These are phyloP conservation scores for Hanseniaspora guilliermondii DNA, from an alignment of 805 yeast genomes.

Conservation along the genomic window DNA sequence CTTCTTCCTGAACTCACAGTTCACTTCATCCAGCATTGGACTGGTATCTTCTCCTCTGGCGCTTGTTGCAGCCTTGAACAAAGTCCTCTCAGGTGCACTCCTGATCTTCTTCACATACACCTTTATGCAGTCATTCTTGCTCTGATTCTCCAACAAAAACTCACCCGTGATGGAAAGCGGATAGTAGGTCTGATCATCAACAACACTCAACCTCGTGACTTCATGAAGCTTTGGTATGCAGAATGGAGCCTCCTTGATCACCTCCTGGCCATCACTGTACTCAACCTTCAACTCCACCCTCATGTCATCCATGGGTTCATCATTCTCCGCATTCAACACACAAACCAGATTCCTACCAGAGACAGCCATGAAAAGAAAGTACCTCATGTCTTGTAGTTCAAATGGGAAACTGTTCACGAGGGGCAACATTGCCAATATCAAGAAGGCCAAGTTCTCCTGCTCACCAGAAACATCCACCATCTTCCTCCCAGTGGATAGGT, in stretches of 20 bases:
- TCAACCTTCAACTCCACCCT: neutral
- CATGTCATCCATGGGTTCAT: neutral
- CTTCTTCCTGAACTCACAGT: neutral
- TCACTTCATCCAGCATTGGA: neutral
- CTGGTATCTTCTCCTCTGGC: neutral
- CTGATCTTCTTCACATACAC: neutral
- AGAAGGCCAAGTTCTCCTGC: slow-evolving; percentile 29
- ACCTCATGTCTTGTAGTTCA: slow-evolving; percentile 73
- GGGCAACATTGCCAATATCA: slow-evolving; percentile 70
- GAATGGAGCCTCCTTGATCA: neutral
- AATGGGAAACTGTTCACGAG: slow-evolving; percentile 24
- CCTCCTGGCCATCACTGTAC: neutral
- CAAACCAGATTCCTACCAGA: slow-evolving; percentile 65
- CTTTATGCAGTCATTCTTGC: neutral
- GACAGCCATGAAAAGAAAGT: slow-evolving; percentile 79
- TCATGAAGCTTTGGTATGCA: neutral
- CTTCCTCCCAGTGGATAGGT: slow-evolving; percentile 86
- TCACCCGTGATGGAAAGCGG: neutral
- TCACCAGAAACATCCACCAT: slow-evolving; percentile 50
- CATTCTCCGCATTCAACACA: neutral
- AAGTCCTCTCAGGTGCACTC: neutral
- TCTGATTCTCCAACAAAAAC: neutral
- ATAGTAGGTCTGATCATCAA: neutral
- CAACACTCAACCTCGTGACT: neutral
- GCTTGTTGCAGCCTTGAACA: neutral